Base-by-base conservation (phyloP, 805 yeast genomes). In the Starmerella vaccinii region DNA sequence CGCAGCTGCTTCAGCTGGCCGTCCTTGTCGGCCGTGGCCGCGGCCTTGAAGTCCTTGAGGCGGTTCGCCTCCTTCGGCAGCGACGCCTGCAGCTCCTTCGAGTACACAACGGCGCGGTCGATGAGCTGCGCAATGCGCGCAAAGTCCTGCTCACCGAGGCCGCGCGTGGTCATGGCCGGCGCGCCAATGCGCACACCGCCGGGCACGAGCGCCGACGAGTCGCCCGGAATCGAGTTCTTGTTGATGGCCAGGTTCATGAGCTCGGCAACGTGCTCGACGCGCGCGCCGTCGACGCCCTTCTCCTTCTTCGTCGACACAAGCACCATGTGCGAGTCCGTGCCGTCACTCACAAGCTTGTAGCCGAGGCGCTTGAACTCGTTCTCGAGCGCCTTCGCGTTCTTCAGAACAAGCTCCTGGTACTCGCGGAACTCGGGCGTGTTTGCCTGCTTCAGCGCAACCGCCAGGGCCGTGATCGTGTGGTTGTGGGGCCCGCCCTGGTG, bases 401-500 rank as follows among this genome's bases (percentile, higher is more conserved):
- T 77, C 63, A 90, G 73, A 37, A 92, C 97, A 65, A 84, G 84
- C 64, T 75, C 66, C 75, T 92, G 98, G 74, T 90, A 90, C 65
- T 78, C 84, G 68, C 78, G 84, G 74, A 82, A 92, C 70, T 89
- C 97, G 54, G 94, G 95, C 47, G 86, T 74, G 57, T 79, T 76
- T 54, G 95, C 94, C 75, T 92, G 98, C 69, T 88, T 88, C 68
- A 92, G 79, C 47, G 98, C 97, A 57, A 89, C 92, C 16, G 97
- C 97, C 63, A 92, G 74, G 32, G 97, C 98, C 61, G 97, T 83
- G 67, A 92, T 92, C 60, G 98, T 92, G 74, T 92, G 98, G 77
- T 92, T 92, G 74, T 92, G 97, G 63, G 98, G 98, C 68, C 98
- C 98, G 76, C 98, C 98, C 76, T 92, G 98, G 72, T 92, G 98